phyloP scores from a whole-genome alignment of 768 basidiomycete species.

The Amanita pallidorosea region DNA sequence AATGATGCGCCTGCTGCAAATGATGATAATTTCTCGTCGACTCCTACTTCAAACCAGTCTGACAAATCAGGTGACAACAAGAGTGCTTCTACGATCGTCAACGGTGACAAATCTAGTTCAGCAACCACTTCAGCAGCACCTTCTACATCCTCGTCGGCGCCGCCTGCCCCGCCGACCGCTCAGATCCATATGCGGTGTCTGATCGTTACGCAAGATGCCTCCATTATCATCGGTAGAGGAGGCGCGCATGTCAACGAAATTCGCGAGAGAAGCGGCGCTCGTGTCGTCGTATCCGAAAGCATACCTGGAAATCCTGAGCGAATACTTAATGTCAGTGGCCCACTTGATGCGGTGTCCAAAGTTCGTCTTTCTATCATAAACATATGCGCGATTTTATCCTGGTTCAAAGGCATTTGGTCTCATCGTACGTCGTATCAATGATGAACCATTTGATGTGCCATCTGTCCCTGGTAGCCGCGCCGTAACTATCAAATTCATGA shows the following conservation, averaged over 20 bases:
- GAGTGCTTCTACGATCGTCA: constrained; percentile 22
- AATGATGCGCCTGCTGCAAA: constrained; percentile 35
- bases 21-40: constrained; percentile 49
- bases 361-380: constrained; percentile 24
- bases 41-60: constrained; percentile 31
- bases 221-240: constrained; percentile 95
- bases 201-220: constrained; percentile 98
- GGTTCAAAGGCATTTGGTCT: constrained; percentile 83
- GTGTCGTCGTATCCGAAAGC: constrained; percentile 96
- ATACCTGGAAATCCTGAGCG: constrained; percentile 99
- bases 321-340: constrained; percentile 92
- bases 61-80: constrained; percentile 27
- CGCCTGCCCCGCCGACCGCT: constrained; percentile 49
- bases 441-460: constrained; percentile 96
- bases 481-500: constrained; percentile 99
- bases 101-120: constrained; percentile 27
- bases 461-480: constrained; percentile 97
- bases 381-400: neutral
- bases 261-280: constrained; percentile 91
- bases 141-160: constrained; percentile 34
- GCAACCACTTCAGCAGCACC: constrained; percentile 39
- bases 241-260: constrained; percentile 98
- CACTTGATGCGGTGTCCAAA: constrained; percentile 98
- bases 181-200: constrained; percentile 96
- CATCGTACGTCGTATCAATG: constrained; percentile 97